These are phyloP conservation scores for Colletotrichum godetiae DNA, from an alignment of 2,329 filamentous ascomycete genomes.

Conservation along the genomic window DNA sequence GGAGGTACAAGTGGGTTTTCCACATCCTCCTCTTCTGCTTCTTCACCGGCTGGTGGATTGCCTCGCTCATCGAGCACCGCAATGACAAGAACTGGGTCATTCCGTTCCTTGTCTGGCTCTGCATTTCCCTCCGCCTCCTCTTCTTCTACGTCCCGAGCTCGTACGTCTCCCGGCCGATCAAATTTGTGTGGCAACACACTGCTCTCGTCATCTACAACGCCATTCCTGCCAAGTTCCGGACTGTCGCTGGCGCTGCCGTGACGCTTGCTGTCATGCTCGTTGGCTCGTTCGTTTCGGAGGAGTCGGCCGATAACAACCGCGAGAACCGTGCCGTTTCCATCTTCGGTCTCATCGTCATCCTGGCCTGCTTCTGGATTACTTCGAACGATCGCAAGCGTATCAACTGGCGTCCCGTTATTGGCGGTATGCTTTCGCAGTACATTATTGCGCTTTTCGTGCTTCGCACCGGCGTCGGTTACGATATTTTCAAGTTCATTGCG, in stretches of 20 bases:
- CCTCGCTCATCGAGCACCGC: conserved; percentile 77
- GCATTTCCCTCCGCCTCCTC: conserved; percentile 78
- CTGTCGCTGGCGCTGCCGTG: conserved; percentile 70
- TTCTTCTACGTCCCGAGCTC: conserved; percentile 79
- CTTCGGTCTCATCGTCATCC: conserved; percentile 80
- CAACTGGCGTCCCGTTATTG: conserved; percentile 85
- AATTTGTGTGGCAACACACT: conserved; percentile 75
- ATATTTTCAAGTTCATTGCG: conserved; percentile 93
- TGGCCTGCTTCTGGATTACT: conserved; percentile 74
- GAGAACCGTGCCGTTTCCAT: conserved; percentile 84
- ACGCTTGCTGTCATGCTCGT: conserved; percentile 81
- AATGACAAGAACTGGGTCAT: conserved; percentile 83
- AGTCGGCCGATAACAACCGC: conserved; percentile 80
- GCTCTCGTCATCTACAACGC: conserved; percentile 66
- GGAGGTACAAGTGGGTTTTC: conserved; percentile 55
- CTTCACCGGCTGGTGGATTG: conserved; percentile 78
- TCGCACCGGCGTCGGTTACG: conserved; percentile 81
- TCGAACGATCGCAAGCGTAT: conserved; percentile 74
- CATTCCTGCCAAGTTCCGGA: conserved; percentile 75
- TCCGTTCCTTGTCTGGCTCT: conserved; percentile 85
- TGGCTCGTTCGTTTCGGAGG: conserved; percentile 79
- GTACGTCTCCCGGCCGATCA: conserved; percentile 74
- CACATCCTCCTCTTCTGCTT: conserved; percentile 58
- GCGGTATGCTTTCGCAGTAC: conserved; percentile 90
- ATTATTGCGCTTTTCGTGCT: conserved; percentile 90